Percentiles rank a stretch among this genome's conserved stretches.
phyloP scores from a whole-genome alignment of 257 asterid species.

The Solanum lycopersicoides region DNA sequence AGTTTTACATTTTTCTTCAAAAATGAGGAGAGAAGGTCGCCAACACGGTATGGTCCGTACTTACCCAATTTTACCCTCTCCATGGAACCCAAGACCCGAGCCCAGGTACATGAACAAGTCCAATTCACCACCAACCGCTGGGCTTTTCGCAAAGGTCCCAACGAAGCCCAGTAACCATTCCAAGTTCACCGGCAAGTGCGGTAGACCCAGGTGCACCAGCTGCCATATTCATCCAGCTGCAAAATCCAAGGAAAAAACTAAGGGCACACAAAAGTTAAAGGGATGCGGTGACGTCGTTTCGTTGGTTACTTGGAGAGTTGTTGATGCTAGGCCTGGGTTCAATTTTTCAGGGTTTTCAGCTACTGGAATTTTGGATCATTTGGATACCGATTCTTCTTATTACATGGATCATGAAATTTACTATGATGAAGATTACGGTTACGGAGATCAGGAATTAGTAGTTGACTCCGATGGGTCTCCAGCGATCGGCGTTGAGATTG shows the following conservation, averaged over 20 bases:
- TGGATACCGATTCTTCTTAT: conserved; percentile 13
- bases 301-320: conserved; percentile 49
- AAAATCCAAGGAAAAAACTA: conserved; percentile 56
- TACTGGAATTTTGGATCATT: conserved; percentile 40
- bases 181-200: conserved; percentile 73
- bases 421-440: background rate
- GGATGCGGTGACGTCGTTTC: conserved; percentile 18
- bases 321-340: conserved; percentile 29
- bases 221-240: conserved; percentile 47
- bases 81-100: conserved; percentile 21
- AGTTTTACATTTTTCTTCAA: background rate
- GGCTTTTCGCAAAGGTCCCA: conserved; percentile 45
- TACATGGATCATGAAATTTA: background rate
- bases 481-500: background rate
- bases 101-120: conserved; percentile 14
- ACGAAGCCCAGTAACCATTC: conserved; percentile 82
- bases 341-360: conserved; percentile 53
- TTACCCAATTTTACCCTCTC: conserved; percentile 23
- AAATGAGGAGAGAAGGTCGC: conserved; percentile 76
- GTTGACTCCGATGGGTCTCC: background rate
- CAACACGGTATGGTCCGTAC: conserved; percentile 72
- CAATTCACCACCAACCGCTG: conserved; percentile 52
- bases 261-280: conserved; percentile 48
- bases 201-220: conserved; percentile 36
- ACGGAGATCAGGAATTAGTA: background rate